Evolutionary conservation across 2,329 filamentous ascomycete genomes (phyloP).

Genomic region (Ploettnerulaceae sp.): DNA sequence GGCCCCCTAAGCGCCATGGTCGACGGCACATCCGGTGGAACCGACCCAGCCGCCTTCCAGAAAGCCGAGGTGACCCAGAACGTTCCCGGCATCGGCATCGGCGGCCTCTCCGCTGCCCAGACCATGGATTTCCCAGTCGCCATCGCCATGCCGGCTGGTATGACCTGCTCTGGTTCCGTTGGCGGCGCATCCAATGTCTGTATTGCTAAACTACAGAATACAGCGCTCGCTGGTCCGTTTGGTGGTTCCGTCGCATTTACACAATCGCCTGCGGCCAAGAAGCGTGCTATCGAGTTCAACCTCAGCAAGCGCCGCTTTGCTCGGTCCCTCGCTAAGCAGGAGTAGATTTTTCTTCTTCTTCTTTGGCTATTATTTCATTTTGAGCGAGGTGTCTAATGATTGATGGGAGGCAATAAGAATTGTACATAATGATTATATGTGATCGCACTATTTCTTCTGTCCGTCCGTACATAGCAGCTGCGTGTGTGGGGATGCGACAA

Average conservation of each 20-base stretch:
- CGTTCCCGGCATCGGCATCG: constrained; percentile 53
- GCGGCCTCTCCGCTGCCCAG: constrained; percentile 53
- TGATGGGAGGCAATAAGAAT: too few relatives aligned
- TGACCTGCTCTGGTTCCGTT: constrained; percentile 58
- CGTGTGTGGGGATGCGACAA: too few relatives aligned
- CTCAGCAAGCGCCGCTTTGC: constrained; percentile 35
- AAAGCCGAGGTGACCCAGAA: constrained; percentile 46
- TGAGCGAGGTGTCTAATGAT: too few relatives aligned
- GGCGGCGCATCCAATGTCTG: constrained; percentile 59
- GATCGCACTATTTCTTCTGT: too few relatives aligned
- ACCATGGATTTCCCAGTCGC: constrained; percentile 61
- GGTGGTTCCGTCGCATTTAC: constrained; percentile 64
- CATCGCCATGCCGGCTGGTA: constrained; percentile 61
- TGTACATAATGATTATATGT: too few relatives aligned
- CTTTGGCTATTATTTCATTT: background rate
- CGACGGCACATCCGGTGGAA: constrained; percentile 59
- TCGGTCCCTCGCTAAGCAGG: constrained; percentile 22
- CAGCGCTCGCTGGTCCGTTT: constrained; percentile 58
- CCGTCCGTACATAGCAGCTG: too few relatives aligned
- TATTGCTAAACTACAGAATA: constrained; percentile 59
- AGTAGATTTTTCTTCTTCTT: constrained; percentile 15
- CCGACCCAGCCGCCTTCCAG: constrained; percentile 55
- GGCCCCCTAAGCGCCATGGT: constrained; percentile 57
- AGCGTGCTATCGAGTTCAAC: constrained; percentile 55
- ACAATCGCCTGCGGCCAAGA: constrained; percentile 51